A percentile compares a stretch with the other conserved stretches of the same genome.
Conservation (phyloP, 2,329 filamentous ascomycete genomes). For the Cercospora zeina region DNA sequence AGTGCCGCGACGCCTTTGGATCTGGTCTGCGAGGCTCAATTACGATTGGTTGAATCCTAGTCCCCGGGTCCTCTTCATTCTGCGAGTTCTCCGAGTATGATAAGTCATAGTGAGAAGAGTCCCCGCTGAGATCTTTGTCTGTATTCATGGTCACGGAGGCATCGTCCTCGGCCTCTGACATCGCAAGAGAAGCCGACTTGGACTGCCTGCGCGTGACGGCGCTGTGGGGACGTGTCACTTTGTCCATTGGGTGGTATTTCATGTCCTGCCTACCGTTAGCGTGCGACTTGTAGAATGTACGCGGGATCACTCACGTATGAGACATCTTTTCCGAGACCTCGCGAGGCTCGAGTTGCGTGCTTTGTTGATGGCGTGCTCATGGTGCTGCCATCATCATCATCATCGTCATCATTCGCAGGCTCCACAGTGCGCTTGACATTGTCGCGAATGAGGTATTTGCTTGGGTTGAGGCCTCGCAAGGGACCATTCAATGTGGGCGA, state of each 20-base stretch:
- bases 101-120: background rate
- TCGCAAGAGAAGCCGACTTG: constrained; percentile 17
- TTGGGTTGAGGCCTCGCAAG: constrained; percentile 22
- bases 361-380: constrained; percentile 1
- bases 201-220: constrained; percentile 22
- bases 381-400: constrained; percentile 1
- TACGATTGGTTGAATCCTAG: background rate
- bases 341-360: constrained; percentile 25
- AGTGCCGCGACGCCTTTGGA: constrained; percentile 31
- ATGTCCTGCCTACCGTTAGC: background rate
- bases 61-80: background rate
- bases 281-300: background rate
- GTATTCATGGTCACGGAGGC: background rate
- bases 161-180: constrained; percentile 7
- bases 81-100: constrained; percentile 16
- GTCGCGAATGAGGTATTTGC: constrained; percentile 16
- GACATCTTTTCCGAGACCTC: constrained; percentile 20
- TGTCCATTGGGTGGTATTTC: constrained; percentile 36
- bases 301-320: background rate
- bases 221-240: constrained; percentile 28
- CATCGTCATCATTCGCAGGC: constrained; percentile 8
- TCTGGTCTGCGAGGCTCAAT: constrained; percentile 24
- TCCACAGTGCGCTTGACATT: constrained; percentile 15
- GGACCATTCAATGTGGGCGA: constrained; percentile 5
- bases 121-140: constrained; percentile 13